A percentile compares a stretch with the other conserved stretches of the same genome.
Conservation (phyloP, 2,329 filamentous ascomycete genomes). For the Gremmenia infestans region DNA sequence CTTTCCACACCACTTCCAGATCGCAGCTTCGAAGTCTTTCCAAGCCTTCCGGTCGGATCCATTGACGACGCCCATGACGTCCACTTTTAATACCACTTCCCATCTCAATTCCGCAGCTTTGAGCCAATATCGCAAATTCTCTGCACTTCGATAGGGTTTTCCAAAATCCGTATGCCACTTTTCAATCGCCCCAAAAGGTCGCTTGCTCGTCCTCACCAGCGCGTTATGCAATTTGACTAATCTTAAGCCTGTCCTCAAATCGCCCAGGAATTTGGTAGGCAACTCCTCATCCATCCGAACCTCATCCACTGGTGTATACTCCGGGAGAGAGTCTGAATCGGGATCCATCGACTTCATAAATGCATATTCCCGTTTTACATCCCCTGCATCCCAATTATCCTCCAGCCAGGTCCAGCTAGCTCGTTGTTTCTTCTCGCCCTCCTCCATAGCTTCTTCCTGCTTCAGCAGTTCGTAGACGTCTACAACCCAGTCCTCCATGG, state of each 20-base stretch:
- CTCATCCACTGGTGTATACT: conserved; percentile 57
- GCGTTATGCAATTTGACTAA: conserved; percentile 88
- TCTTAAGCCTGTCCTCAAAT: conserved; percentile 72
- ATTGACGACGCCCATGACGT: conserved; percentile 83
- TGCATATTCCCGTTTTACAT: conserved; percentile 72
- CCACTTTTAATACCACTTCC: conserved; percentile 77
- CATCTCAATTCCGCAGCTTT: conserved; percentile 94
- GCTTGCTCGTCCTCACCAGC: conserved; percentile 75
- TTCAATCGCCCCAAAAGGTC: conserved; percentile 85
- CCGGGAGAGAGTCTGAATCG: conserved; percentile 55
- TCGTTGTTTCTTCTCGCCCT: conserved; percentile 59
- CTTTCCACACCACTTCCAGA: conserved; percentile 76
- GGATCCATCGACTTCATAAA: conserved; percentile 75
- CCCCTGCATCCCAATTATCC: conserved; percentile 69
- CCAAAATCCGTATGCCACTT: conserved; percentile 86
- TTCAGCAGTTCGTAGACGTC: conserved; percentile 72
- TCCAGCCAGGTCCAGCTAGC: conserved; percentile 76
- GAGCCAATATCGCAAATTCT: conserved; percentile 93
- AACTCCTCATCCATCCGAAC: conserved; percentile 37
- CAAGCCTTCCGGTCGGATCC: conserved; percentile 64
- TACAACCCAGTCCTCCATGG: conserved; percentile 73
- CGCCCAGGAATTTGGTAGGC: conserved; percentile 68
- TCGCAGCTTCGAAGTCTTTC: conserved; percentile 75
- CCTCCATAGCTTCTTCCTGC: conserved; percentile 72
- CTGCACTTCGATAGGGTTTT: conserved; percentile 89